These are phyloP conservation scores for Camellia sinensis DNA, from an alignment of 148 eudicot genomes.

Conservation along the genomic window DNA sequence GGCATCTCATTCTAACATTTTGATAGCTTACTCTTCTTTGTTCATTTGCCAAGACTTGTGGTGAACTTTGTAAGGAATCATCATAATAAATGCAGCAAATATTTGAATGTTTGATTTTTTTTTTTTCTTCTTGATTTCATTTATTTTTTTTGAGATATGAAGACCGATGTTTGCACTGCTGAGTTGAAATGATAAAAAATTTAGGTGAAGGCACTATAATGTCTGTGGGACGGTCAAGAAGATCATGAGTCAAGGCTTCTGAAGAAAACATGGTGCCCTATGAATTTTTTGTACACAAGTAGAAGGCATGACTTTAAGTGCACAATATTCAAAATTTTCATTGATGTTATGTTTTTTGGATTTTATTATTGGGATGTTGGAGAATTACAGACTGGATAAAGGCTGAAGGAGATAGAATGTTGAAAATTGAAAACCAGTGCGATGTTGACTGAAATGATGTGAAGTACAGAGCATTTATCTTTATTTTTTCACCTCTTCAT, in stretches of 20 bases:
- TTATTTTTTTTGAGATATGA: background rate
- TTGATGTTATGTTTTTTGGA: background rate
- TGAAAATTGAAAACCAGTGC: background rate
- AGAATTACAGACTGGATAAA: background rate
- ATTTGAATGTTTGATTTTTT: conserved; percentile 3
- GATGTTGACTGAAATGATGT: conserved; percentile 5
- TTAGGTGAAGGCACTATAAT: background rate
- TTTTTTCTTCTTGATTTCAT: background rate
- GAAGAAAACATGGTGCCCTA: background rate
- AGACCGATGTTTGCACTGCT: background rate
- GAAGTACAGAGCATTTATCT: background rate
- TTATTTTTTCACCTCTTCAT: no score
- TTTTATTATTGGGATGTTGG: background rate
- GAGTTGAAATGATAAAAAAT: background rate
- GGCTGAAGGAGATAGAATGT: background rate
- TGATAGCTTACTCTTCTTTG: background rate
- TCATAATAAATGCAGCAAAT: background rate
- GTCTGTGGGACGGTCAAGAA: background rate
- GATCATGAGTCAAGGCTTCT: background rate
- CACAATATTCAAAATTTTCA: background rate
- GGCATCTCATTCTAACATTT: background rate
- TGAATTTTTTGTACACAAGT: background rate
- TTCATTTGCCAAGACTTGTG: background rate
- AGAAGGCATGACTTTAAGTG: background rate
- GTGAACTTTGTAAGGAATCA: background rate